phyloP scores from a whole-genome alignment of 208 protist genomes.

The Leishmania braziliensis region DNA sequence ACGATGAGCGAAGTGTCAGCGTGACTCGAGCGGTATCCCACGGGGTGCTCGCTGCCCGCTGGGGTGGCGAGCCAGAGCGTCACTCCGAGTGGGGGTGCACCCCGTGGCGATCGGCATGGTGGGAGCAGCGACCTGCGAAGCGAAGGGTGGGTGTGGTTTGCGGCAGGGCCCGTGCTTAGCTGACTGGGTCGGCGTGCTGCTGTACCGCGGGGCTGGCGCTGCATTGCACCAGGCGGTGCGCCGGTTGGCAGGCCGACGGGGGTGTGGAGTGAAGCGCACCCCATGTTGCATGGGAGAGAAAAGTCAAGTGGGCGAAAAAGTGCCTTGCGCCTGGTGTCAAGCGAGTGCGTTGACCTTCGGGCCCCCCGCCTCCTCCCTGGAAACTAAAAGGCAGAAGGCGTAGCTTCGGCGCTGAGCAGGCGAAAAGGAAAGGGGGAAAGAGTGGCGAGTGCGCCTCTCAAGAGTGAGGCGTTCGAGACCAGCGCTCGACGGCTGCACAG shows the following conservation, averaged over 20 bases:
- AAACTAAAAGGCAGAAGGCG: background rate
- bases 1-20: background rate
- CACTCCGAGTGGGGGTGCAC: too few species aligned
- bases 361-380: background rate
- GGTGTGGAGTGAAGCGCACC: too few species aligned
- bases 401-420: background rate
- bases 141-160: too few species aligned
- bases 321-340: background rate
- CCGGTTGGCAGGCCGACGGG: too few species aligned
- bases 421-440: background rate
- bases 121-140: too few species aligned
- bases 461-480: background rate
- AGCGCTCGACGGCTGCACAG: background rate
- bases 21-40: background rate
- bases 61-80: too few species aligned
- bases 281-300: background rate
- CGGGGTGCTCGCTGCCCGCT: too few species aligned
- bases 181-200: too few species aligned
- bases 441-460: background rate
- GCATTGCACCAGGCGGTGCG: too few species aligned
- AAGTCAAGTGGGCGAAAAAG: background rate
- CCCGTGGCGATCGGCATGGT: too few species aligned
- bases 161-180: too few species aligned
- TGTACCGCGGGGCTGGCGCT: too few species aligned
- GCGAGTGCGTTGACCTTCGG: background rate